Base-by-base conservation (phyloP, 805 yeast species). In the Yarrowia phangngaensis region DNA sequence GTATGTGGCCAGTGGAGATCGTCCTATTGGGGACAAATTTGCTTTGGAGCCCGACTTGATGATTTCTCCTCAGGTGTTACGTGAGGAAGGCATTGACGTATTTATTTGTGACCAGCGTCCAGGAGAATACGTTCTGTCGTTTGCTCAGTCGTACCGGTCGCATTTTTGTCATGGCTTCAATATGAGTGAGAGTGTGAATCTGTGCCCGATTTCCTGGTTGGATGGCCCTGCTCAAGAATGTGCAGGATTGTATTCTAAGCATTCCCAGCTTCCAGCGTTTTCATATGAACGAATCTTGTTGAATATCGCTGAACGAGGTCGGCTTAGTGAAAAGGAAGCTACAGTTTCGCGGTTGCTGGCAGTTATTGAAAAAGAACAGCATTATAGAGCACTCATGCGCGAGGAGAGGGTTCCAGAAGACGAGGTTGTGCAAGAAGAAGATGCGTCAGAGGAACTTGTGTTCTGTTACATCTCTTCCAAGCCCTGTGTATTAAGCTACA, bases 81-180 rank as follows among this genome's bases (percentile, higher is more conserved):
- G 61, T 2, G 63, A 71, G 28, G 66, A 70, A 40, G 77, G 74
- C 0, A 67, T 77, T 8, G 58, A 62, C 3, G 64, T 72, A 41
- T 71, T 60, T 52, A 73, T 73, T 19, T 84, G 84, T 1, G 76
- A 84, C 54, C 96, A 87, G 60, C 66, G 75, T 7, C 81, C 90
- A 1, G 85, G 85, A 38, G 95, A 88, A 59, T 82, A 81, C 58
- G 78, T 87, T 13, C 72, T 88, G 1, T 84, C 95, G 0, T 88
- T 82, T 59, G 95, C 96, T 1, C 82, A 81, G 63, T 88, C 89
- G 13, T 85, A 84, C 60, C 90, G 84, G 64, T 80, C 92, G 1
- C 94, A 95, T 0, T 83, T 87, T 63, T 85, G 86, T 59, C 77
- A 80, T 54, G 95, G 95, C 0, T 86, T 76, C 62, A 89, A 89